phyloP scores from a whole-genome alignment of 139 green algal species.

The Tetradesmus lagerheimii region DNA sequence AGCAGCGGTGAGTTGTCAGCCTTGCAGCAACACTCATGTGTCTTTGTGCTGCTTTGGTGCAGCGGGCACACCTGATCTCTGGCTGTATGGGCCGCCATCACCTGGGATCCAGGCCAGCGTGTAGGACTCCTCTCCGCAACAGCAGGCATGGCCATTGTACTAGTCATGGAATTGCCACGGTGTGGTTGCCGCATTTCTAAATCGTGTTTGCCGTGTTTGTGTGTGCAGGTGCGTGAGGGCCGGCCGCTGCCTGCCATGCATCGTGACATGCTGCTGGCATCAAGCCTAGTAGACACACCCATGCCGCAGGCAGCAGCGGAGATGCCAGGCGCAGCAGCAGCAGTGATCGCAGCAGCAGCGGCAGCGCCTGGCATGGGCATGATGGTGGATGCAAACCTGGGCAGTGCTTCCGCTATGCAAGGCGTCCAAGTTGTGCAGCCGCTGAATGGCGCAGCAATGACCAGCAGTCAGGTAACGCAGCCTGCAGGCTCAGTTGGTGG shows the following conservation, averaged over 20 bases:
- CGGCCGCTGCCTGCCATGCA: background rate
- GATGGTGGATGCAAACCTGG: background rate
- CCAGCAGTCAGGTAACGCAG: background rate
- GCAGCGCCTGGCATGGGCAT: background rate
- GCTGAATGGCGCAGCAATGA: background rate
- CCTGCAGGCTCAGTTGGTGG: background rate
- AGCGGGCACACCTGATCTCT: too few species aligned
- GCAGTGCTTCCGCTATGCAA: background rate
- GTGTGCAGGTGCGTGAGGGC: constrained; percentile 14
- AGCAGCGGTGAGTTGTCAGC: background rate
- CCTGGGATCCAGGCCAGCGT: too few species aligned
- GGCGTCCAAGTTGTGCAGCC: background rate
- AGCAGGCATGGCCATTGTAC: too few species aligned
- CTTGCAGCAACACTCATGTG: constrained; percentile 2
- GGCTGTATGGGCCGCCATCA: too few species aligned
- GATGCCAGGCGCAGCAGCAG: background rate
- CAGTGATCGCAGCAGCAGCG: background rate
- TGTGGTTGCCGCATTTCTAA: background rate
- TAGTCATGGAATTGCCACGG: too few species aligned
- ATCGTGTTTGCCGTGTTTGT: background rate
- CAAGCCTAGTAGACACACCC: background rate
- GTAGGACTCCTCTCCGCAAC: too few species aligned
- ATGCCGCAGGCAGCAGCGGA: constrained; percentile 31
- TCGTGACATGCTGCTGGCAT: background rate
- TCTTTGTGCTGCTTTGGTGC: background rate